Percentiles rank a stretch among this genome's conserved stretches.
phyloP scores from a whole-genome alignment of 2,329 filamentous ascomycete genomes.

The Tolypocladium capitatum region DNA sequence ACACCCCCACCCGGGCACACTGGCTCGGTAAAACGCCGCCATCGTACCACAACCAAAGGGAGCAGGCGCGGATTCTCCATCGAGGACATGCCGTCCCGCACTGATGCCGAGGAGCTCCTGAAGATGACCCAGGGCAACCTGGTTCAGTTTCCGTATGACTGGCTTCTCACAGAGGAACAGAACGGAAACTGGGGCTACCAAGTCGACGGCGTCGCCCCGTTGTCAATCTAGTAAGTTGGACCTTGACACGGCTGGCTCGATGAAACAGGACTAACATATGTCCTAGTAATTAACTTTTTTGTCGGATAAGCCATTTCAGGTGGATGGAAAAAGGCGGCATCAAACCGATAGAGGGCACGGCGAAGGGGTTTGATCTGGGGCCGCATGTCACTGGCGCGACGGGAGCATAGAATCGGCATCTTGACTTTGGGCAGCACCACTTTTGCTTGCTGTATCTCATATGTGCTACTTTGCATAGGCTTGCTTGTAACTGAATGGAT shows the following conservation, averaged over 20 bases:
- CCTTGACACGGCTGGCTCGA: neutral
- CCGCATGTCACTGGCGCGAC: neutral
- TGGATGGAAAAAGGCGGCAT: neutral
- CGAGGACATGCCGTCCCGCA: constrained; percentile 64
- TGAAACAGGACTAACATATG: constrained; percentile 12
- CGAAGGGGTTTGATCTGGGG: neutral
- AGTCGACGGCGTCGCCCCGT: constrained; percentile 85
- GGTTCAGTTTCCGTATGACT: constrained; percentile 91
- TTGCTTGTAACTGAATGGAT: constrained; percentile 1
- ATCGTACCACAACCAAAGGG: constrained; percentile 57
- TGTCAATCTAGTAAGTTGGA: constrained; percentile 83
- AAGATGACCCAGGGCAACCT: constrained; percentile 75
- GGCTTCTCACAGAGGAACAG: constrained; percentile 81
- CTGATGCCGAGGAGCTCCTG: constrained; percentile 71
- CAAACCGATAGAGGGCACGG: neutral
- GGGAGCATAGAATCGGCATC: constrained; percentile 1
- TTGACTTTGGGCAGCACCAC: neutral
- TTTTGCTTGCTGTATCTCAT: neutral
- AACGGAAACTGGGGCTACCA: constrained; percentile 95
- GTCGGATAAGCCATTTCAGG: neutral
- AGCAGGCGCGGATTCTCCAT: constrained; percentile 50
- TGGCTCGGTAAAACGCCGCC: constrained; percentile 45
- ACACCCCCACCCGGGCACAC: constrained; percentile 17
- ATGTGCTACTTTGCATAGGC: neutral
- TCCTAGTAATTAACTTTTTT: constrained; percentile 19